phyloP scores from a whole-genome alignment of 2,329 filamentous ascomycete species.

The Paracorniculantispora psalliotae region DNA sequence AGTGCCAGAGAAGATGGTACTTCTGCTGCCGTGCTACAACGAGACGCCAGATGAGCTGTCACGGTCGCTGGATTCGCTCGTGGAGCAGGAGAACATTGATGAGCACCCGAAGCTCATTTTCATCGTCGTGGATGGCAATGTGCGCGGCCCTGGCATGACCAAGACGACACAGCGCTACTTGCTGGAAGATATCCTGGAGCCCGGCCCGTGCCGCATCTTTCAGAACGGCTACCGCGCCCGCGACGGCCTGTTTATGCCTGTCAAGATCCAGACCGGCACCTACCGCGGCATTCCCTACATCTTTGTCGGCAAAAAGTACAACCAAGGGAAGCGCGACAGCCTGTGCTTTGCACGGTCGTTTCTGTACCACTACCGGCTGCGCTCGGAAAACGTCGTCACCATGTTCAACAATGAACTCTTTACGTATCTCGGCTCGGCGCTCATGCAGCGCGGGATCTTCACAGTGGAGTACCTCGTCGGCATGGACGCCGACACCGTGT shows the following conservation, averaged over 20 bases:
- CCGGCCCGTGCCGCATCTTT: slow-evolving; percentile 29
- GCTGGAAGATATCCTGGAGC: slow-evolving; percentile 40
- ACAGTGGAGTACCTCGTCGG: slow-evolving; percentile 39
- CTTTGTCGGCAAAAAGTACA: slow-evolving; percentile 44
- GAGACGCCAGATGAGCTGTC: slow-evolving; percentile 40
- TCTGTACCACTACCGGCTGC: slow-evolving; percentile 42
- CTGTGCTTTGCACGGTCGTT: slow-evolving; percentile 46
- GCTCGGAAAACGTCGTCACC: slow-evolving; percentile 36
- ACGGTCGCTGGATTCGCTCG: slow-evolving; percentile 41
- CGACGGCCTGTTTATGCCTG: slow-evolving; percentile 42
- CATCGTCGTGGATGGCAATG: slow-evolving; percentile 44
- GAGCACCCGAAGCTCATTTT: slow-evolving; percentile 39
- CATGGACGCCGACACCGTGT: slow-evolving; percentile 46
- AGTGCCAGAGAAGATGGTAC: slow-evolving; percentile 38
- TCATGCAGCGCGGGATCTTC: slow-evolving; percentile 33
- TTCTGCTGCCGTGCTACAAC: slow-evolving; percentile 46
- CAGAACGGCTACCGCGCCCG: slow-evolving; percentile 41
- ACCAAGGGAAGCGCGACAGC: slow-evolving; percentile 46
- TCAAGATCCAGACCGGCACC: slow-evolving; percentile 37
- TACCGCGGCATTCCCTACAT: slow-evolving; percentile 43
- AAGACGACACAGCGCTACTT: slow-evolving; percentile 46
- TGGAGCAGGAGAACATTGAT: slow-evolving; percentile 38
- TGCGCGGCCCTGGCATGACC: slow-evolving; percentile 40
- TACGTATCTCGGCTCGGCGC: slow-evolving; percentile 33
- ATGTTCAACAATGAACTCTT: slow-evolving; percentile 44